phyloP scores from a whole-genome alignment of 164 flowering plant genomes.

The Berberis thunbergii region DNA sequence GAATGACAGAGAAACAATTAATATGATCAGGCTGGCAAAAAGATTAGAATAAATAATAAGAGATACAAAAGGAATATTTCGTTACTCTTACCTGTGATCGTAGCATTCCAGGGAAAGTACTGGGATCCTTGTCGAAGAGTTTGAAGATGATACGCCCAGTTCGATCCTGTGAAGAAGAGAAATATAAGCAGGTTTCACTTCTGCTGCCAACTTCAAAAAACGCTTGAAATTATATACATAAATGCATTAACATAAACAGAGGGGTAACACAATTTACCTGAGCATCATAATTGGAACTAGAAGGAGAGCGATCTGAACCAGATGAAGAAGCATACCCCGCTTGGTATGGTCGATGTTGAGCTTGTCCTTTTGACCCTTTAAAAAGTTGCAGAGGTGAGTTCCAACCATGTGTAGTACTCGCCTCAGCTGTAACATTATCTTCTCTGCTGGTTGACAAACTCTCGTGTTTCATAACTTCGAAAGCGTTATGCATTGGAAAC shows the following conservation, averaged over 20 bases:
- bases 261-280: constrained; percentile 35
- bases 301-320: constrained; percentile 84
- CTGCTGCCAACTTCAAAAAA: background rate
- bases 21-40: background rate
- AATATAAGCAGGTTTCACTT: background rate
- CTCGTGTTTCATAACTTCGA: constrained; percentile 32
- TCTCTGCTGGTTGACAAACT: constrained; percentile 28
- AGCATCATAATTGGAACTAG: constrained; percentile 63
- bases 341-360: constrained; percentile 39
- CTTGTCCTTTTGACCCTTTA: constrained; percentile 29
- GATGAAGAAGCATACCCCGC: constrained; percentile 71
- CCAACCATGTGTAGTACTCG: constrained; percentile 21
- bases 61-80: background rate
- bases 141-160: constrained; percentile 75
- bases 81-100: constrained; percentile 42
- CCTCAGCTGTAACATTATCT: constrained; percentile 28
- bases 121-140: constrained; percentile 85
- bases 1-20: constrained; percentile 37
- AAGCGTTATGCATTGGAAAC: constrained; percentile 53
- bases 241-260: background rate
- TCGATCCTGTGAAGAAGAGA: constrained; percentile 42
- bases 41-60: background rate
- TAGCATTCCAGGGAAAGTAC: constrained; percentile 58
- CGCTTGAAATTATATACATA: background rate
- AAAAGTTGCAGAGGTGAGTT: constrained; percentile 33